Evolutionary conservation across 257 asterid species (phyloP).

Genomic region (Solanum bulbocastanum): DNA sequence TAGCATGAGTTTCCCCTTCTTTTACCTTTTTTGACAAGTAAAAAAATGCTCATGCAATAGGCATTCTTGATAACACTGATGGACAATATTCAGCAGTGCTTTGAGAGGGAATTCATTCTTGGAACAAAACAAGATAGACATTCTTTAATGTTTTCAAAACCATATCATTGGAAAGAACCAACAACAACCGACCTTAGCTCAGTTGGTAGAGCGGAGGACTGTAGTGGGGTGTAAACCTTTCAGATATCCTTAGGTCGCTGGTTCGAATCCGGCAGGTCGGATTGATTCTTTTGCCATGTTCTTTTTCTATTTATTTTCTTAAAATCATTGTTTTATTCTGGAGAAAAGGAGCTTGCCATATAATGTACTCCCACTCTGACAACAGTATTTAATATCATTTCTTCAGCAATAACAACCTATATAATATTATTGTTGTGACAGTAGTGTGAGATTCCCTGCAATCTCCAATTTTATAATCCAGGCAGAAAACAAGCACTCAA

Average conservation of each 20-base stretch:
- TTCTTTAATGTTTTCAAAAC: not conserved
- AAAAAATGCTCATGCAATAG: not conserved
- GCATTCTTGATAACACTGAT: not conserved
- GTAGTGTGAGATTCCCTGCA: not conserved
- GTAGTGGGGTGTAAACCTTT: not conserved
- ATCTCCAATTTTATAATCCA: not conserved
- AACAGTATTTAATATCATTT: not conserved
- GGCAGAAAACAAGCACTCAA: not conserved
- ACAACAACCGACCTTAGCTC: constrained; percentile 4
- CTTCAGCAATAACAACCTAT: not conserved
- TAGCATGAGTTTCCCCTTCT: not conserved
- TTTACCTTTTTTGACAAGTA: not conserved
- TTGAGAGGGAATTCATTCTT: not conserved
- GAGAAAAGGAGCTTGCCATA: not conserved
- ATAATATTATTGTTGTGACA: not conserved
- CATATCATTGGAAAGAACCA: not conserved
- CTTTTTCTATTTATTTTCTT: not conserved
- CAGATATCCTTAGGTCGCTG: constrained; percentile 25
- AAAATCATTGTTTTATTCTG: not conserved
- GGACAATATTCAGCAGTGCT: not conserved
- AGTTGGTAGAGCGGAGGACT: constrained; percentile 9
- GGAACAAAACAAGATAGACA: not conserved
- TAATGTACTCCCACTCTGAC: not conserved
- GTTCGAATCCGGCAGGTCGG: constrained; percentile 46
- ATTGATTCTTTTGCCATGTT: not conserved